Evolutionary conservation across 1,284 basidiomycete genomes (phyloP).

Genomic region (Golubevia sp.): DNA sequence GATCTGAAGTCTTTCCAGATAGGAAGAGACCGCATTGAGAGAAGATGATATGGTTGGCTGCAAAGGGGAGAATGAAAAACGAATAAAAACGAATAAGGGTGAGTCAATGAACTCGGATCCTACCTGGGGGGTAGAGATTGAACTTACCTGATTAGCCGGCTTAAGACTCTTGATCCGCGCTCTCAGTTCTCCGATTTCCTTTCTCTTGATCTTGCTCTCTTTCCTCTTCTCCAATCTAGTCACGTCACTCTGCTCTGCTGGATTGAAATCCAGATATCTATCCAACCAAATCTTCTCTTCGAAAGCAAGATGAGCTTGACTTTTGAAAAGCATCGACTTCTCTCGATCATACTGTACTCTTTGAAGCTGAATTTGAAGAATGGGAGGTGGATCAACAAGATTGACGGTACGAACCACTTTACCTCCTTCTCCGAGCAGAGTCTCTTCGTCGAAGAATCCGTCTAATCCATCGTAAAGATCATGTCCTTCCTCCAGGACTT

Average conservation of each 20-base stretch:
- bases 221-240: slow-evolving; percentile 23
- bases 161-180: slow-evolving; percentile 5
- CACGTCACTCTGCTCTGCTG: slow-evolving; percentile 12
- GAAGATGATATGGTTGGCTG: too few species aligned
- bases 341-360: slow-evolving; percentile 56
- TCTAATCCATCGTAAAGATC: slow-evolving; percentile 54
- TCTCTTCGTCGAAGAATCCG: slow-evolving; percentile 56
- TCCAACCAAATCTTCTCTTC: slow-evolving; percentile 46
- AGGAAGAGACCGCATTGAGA: too few species aligned
- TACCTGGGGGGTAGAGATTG: too few species aligned
- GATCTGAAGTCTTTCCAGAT: too few species aligned
- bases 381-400: slow-evolving; percentile 45
- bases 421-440: slow-evolving; percentile 26
- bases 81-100: too few species aligned
- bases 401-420: slow-evolving; percentile 42
- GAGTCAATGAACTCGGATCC: too few species aligned
- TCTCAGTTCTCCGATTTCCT: slow-evolving; percentile 22
- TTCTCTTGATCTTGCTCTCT: slow-evolving; percentile 11
- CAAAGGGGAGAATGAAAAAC: too few species aligned
- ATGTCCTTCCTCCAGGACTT: slow-evolving; percentile 36
- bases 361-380: slow-evolving; percentile 56
- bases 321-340: slow-evolving; percentile 46
- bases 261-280: slow-evolving; percentile 46
- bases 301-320: slow-evolving; percentile 47
- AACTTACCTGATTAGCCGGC: too few species aligned